phyloP scores from a whole-genome alignment of 345 rosid species.

The Citrus mangshanensis region DNA sequence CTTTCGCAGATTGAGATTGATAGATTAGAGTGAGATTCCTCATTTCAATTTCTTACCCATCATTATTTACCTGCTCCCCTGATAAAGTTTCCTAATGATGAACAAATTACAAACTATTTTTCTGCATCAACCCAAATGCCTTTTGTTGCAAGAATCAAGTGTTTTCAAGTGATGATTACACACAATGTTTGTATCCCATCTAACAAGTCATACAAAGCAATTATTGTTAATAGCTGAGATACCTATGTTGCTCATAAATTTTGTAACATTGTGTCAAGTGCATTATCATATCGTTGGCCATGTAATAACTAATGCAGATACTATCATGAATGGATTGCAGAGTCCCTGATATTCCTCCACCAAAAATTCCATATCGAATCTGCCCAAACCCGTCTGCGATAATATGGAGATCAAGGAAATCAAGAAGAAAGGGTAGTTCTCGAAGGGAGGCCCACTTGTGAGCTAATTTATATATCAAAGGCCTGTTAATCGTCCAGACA shows the following conservation, averaged over 20 bases:
- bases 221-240: no score
- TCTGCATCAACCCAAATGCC: neutral
- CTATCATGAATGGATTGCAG: conserved; percentile 36
- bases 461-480: neutral
- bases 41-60: neutral
- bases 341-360: conserved; percentile 47
- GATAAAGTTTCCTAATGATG: neutral
- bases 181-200: no score
- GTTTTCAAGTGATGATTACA: neutral
- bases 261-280: neutral
- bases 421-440: conserved; percentile 32
- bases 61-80: conserved; percentile 5
- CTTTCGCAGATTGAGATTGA: conserved; percentile 66
- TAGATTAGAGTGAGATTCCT: conserved; percentile 46
- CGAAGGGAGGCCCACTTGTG: neutral
- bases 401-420: conserved; percentile 70
- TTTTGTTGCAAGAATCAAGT: neutral
- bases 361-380: conserved; percentile 59
- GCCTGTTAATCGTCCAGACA: neutral
- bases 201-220: no score
- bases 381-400: conserved; percentile 79
- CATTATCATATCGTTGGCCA: neutral
- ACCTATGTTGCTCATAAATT: neutral
- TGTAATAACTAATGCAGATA: neutral
- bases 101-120: neutral